Base-by-base conservation (phyloP, 139 green algal genomes). In the Ostreobium quekettii region DNA sequence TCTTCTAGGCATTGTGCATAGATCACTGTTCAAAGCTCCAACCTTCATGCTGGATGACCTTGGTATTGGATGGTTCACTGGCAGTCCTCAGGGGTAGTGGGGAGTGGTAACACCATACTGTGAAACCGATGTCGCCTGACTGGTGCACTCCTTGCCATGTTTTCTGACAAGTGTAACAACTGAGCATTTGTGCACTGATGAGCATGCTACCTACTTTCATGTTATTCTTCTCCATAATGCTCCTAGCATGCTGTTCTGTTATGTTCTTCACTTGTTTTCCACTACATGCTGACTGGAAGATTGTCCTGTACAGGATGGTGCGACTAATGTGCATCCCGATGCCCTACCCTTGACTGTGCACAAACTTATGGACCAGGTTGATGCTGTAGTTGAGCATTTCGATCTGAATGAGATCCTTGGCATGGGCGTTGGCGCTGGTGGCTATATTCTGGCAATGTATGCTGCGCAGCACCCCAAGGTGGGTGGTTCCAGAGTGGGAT, bases 371-470 rank as follows among this genome's bases (percentile, higher is more conserved):
- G 60, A 68, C 1, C 47, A 73, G 33, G 36, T 80, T n/a, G 32
- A 47, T 1, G 76, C 79, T 22, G 73, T 82, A 32, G 47, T 67
- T 0, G 2, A n/a, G 33, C 68, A 82, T 47, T 73, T 71, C 28
- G 37, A 48, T 67, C 53, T 82, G 33, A 36, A n/a, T 22, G 71
- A 47, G 59, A 33, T 59, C 38, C 24, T 78, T 11, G 74, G 74
- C 15, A 39, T 79, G 28, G 74, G 74, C 37, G 74, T 78, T 0
- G 76, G 76, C 7, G 56, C 64, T 37, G 76, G 76, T 26, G 76
- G 64, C 19, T 73, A 82, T 5, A 53, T 82, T 31, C 36, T 82
- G 36, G 38, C 48, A 8, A 31, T 65, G 15, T 38, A 68, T 65
- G 67, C 76, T 37, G 68, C 73, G 24, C 62, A 63, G 22, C 8